Conservation (phyloP, 2,329 filamentous ascomycete species). For the Alternaria solani region DNA sequence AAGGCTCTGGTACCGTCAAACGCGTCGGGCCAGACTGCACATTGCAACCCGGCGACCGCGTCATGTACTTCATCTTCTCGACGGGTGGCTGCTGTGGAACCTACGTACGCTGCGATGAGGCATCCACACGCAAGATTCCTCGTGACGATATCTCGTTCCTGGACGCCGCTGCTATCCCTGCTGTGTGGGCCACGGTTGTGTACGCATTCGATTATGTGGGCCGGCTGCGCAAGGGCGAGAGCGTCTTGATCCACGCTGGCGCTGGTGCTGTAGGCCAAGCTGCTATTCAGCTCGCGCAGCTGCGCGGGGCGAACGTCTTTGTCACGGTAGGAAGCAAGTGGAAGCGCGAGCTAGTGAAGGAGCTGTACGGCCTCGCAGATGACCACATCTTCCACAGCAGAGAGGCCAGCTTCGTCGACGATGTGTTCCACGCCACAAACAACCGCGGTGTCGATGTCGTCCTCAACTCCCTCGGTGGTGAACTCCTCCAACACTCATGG, state of each 20-base stretch:
- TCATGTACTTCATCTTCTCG: slow-evolving; percentile 19
- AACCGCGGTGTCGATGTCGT: slow-evolving; percentile 47
- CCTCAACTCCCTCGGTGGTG: slow-evolving; percentile 43
- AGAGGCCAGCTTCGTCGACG: slow-evolving; percentile 37
- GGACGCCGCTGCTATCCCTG: slow-evolving; percentile 20
- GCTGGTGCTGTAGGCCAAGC: slow-evolving; percentile 34
- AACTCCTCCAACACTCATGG: slow-evolving; percentile 35
- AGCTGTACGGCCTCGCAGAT: slow-evolving; percentile 32
- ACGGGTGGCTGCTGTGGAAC: slow-evolving; percentile 16
- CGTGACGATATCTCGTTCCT: slow-evolving; percentile 17
- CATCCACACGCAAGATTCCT: slow-evolving; percentile 5
- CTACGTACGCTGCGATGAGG: slow-evolving; percentile 13
- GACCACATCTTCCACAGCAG: slow-evolving; percentile 46
- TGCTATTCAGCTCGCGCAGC: slow-evolving; percentile 30
- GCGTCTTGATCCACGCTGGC: slow-evolving; percentile 36
- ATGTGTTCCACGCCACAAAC: slow-evolving; percentile 32
- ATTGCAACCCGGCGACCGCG: slow-evolving; percentile 14
- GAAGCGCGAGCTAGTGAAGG: slow-evolving; percentile 18
- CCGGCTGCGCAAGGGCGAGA: slow-evolving; percentile 39
- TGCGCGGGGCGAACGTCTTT: slow-evolving; percentile 28
- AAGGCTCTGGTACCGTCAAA: slow-evolving; percentile 25
- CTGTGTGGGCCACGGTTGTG: slow-evolving; percentile 21
- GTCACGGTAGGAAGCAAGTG: slow-evolving; percentile 22
- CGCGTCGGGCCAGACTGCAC: slow-evolving; percentile 13
- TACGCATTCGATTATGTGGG: slow-evolving; percentile 33